Evolutionary conservation across 176 grass and related monocot species (phyloP).

Genomic region (Sorghum bicolor): Sorghum_bicolor_NCBIv3 NC_012878.2:57428001-57428500

Average conservation of each 20-base stretch:
- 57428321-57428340: background rate
- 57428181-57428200: too few relatives aligned
- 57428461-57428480: background rate
- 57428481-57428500: background rate
- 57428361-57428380: background rate
- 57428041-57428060: too few relatives aligned
- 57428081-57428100: too few relatives aligned
- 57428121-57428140: too few relatives aligned
- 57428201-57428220: too few relatives aligned
- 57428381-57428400: background rate
- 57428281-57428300: background rate
- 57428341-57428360: background rate
- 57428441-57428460: background rate
- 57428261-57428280: background rate
- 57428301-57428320: background rate
- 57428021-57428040: too few relatives aligned
- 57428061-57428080: too few relatives aligned
- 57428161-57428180: too few relatives aligned
- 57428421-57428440: background rate
- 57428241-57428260: background rate
- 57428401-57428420: background rate
- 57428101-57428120: too few relatives aligned
- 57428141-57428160: too few relatives aligned
- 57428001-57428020: too few relatives aligned
- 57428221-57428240: too few relatives aligned